A percentile compares a stretch with the other conserved stretches of the same genome.
phyloP scores from a whole-genome alignment of 2,329 filamentous ascomycete species.

The Beauveria varroae region DNA sequence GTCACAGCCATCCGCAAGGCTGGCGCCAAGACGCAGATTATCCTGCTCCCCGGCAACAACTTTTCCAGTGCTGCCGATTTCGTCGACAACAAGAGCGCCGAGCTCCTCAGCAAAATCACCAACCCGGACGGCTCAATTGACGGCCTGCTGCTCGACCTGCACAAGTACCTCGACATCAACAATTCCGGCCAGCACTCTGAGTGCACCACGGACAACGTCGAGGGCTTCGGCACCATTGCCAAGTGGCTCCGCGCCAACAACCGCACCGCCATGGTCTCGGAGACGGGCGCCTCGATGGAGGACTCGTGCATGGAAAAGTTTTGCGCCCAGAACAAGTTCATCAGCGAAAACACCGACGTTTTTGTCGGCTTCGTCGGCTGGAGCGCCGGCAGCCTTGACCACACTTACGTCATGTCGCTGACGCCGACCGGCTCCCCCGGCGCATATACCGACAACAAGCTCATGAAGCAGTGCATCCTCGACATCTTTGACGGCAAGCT shows the following conservation, averaged over 20 bases:
- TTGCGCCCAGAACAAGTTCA: constrained; percentile 39
- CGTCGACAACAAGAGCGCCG: constrained; percentile 41
- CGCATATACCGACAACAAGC: constrained; percentile 28
- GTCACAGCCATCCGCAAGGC: constrained; percentile 58
- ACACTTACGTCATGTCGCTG: constrained; percentile 34
- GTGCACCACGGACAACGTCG: constrained; percentile 47
- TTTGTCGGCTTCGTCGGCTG: constrained; percentile 39
- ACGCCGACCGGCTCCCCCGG: constrained; percentile 26
- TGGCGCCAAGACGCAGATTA: constrained; percentile 55
- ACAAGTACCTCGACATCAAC: constrained; percentile 54
- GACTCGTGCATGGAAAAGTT: constrained; percentile 35
- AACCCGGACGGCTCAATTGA: constrained; percentile 52
- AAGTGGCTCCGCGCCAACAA: constrained; percentile 35
- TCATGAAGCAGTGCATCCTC: constrained; percentile 37
- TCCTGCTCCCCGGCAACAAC: constrained; percentile 56
- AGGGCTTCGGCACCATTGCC: constrained; percentile 39
- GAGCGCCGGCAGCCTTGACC: constrained; percentile 37
- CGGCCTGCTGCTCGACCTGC: constrained; percentile 51
- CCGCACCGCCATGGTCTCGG: constrained; percentile 42
- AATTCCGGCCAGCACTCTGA: constrained; percentile 44
- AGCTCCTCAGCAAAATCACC: constrained; percentile 42
- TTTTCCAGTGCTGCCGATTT: constrained; percentile 46
- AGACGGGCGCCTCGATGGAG: constrained; percentile 42
- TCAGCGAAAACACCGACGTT: constrained; percentile 39
- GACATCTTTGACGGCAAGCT: constrained; percentile 23